phyloP scores from a whole-genome alignment of 2,329 filamentous ascomycete genomes.

The Colletotrichum sublineola region DNA sequence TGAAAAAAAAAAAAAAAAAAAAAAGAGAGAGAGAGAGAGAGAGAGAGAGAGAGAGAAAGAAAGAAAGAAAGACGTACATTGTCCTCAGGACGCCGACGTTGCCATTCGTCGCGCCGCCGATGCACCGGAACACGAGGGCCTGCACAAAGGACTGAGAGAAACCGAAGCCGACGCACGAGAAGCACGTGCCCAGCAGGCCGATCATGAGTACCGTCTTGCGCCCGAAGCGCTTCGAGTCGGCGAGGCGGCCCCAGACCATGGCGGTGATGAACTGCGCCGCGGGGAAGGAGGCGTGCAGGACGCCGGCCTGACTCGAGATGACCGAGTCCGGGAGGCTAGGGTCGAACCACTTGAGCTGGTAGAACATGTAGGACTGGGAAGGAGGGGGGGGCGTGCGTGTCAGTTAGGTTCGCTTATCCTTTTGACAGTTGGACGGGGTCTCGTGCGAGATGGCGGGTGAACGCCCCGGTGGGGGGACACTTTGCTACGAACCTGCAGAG shows the following conservation, averaged over 20 bases:
- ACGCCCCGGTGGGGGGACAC: not conserved
- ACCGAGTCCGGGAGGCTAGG: conserved; percentile 67
- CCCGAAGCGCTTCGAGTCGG: conserved; percentile 73
- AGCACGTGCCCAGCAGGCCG: conserved; percentile 75
- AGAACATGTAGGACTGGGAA: conserved; percentile 84
- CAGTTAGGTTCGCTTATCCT: not conserved
- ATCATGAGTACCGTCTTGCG: conserved; percentile 84
- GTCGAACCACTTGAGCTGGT: conserved; percentile 85
- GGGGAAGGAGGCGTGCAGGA: conserved; percentile 84
- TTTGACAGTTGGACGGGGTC: not conserved
- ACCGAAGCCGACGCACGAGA: conserved; percentile 79
- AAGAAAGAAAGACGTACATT: conserved; percentile 60
- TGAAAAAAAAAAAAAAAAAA: too few relatives aligned
- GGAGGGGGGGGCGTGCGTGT: conserved; percentile 56
- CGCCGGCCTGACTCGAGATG: conserved; percentile 82
- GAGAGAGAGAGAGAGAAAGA: not conserved
- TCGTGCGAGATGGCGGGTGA: not conserved
- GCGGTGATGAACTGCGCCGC: conserved; percentile 86
- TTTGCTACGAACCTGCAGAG: conserved; percentile 61
- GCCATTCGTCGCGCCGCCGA: conserved; percentile 71
- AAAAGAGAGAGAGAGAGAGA: too few relatives aligned
- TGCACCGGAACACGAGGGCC: conserved; percentile 74
- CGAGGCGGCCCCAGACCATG: conserved; percentile 83
- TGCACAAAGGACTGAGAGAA: conserved; percentile 75
- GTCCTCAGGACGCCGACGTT: conserved; percentile 70